Percentiles rank a stretch among this genome's conserved stretches.
Conservation (phyloP, 768 basidiomycete genomes). For the Leccinum subgranulosum region DNA sequence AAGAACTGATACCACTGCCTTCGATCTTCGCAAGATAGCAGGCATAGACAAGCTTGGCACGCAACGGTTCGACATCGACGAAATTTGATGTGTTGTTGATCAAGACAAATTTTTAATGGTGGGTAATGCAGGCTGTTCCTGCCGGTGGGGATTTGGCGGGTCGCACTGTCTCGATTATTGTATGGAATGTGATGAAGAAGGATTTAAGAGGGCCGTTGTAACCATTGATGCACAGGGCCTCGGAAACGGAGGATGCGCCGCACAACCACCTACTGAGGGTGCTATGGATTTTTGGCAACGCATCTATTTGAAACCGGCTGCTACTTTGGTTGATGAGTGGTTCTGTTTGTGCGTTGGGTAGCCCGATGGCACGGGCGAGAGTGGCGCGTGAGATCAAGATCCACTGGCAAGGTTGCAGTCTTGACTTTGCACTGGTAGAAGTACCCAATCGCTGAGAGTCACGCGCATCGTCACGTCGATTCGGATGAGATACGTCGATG, state of each 20-base stretch:
- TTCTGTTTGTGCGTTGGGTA: too few relatives aligned
- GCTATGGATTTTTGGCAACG: slow-evolving; percentile 66
- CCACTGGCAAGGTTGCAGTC: slow-evolving; percentile 3
- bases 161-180: slow-evolving; percentile 53
- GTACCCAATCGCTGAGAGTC: background rate
- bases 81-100: background rate
- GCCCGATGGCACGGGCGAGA: slow-evolving; percentile 13
- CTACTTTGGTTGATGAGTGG: too few relatives aligned
- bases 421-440: background rate
- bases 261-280: slow-evolving; percentile 63
- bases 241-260: slow-evolving; percentile 26
- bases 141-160: slow-evolving; percentile 69
- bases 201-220: slow-evolving; percentile 40
- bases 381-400: slow-evolving; percentile 17
- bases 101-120: background rate
- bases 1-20: background rate
- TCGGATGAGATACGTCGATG: background rate
- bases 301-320: slow-evolving; percentile 4
- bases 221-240: slow-evolving; percentile 46
- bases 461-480: background rate
- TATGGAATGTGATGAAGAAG: slow-evolving; percentile 41
- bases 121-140: slow-evolving; percentile 57
- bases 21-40: too few relatives aligned
- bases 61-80: too few relatives aligned
- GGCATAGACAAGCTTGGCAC: too few relatives aligned